A percentile compares a stretch with the other conserved stretches of the same genome.
Conservation (phyloP, 192 early-diverging fungal species). For the Mortierella hygrophila region DNA sequence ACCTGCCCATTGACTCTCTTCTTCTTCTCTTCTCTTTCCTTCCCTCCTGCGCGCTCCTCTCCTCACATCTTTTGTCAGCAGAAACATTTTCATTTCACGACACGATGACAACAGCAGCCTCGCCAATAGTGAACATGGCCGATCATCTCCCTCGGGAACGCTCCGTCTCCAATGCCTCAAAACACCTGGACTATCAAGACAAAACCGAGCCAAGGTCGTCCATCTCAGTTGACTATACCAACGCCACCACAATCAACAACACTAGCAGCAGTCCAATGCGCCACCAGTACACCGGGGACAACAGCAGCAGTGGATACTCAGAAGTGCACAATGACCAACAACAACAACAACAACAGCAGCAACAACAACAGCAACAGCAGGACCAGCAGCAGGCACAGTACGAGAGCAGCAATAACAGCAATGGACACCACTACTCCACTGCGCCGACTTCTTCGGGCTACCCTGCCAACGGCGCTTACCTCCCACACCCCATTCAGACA, state of each 20-base stretch:
- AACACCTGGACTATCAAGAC: constrained; percentile 38
- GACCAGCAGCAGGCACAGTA: constrained; percentile 16
- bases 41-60: background rate
- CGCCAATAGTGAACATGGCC: constrained; percentile 15
- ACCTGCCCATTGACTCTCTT: background rate
- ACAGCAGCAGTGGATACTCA: background rate
- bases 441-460: constrained; percentile 16
- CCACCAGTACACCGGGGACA: constrained; percentile 15
- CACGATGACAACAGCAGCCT: constrained; percentile 40
- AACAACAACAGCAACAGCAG: background rate
- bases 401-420: constrained; percentile 8
- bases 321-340: constrained; percentile 10
- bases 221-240: constrained; percentile 29
- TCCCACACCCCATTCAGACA: constrained; percentile 40
- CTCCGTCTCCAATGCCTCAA: constrained; percentile 35
- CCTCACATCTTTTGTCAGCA: background rate
- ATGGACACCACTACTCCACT: constrained; percentile 21
- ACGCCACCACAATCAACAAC: background rate
- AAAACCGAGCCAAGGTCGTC: constrained; percentile 36
- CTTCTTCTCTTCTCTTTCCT: background rate
- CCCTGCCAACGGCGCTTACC: constrained; percentile 11
- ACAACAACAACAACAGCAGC: background rate
- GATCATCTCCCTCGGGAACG: constrained; percentile 27
- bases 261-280: background rate
- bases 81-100: background rate